Evolutionary conservation across 768 basidiomycete genomes (phyloP).

Genomic region (Rickenella mellea): DNA sequence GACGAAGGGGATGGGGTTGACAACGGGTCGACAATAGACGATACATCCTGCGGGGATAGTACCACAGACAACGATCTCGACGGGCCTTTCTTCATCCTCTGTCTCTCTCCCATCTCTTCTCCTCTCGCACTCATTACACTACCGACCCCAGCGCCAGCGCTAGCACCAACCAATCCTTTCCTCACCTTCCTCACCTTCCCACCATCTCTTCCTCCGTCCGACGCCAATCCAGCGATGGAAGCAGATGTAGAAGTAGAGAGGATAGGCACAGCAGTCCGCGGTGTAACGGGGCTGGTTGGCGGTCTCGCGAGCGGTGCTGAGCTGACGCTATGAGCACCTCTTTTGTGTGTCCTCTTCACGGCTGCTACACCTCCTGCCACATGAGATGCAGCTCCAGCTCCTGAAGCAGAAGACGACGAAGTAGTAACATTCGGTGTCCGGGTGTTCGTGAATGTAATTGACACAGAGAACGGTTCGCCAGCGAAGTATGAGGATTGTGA

Average conservation of each 20-base stretch:
- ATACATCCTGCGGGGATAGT: conserved; percentile 43
- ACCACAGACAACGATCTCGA: conserved; percentile 62
- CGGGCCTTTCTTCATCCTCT: conserved; percentile 41
- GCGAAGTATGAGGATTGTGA: conserved; percentile 88
- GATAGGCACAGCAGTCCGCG: conserved; percentile 28
- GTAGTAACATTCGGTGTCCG: conserved; percentile 39
- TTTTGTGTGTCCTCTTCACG: conserved; percentile 38
- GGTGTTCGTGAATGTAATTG: conserved; percentile 81
- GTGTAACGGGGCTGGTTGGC: conserved; percentile 71
- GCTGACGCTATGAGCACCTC: conserved; percentile 73
- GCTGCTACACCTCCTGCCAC: background rate
- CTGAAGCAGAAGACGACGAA: conserved; percentile 23
- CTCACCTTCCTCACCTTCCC: conserved; percentile 17
- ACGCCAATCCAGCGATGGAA: conserved; percentile 11
- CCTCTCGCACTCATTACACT: conserved; percentile 16
- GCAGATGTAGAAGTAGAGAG: conserved; percentile 19
- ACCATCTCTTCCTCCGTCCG: conserved; percentile 11
- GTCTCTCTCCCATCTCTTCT: conserved; percentile 35
- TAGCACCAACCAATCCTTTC: conserved; percentile 46
- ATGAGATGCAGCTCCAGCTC: conserved; percentile 18
- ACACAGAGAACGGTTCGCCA: conserved; percentile 79
- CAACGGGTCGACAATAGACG: conserved; percentile 15
- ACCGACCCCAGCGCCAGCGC: conserved; percentile 14
- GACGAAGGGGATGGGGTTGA: background rate
- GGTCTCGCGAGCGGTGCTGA: conserved; percentile 75